Evolutionary conservation across 495 filamentous ascomycete genomes (phyloP), one percentile per base, ranked within the genome.

Genomic region (Baudoinia panamericana): DNA sequence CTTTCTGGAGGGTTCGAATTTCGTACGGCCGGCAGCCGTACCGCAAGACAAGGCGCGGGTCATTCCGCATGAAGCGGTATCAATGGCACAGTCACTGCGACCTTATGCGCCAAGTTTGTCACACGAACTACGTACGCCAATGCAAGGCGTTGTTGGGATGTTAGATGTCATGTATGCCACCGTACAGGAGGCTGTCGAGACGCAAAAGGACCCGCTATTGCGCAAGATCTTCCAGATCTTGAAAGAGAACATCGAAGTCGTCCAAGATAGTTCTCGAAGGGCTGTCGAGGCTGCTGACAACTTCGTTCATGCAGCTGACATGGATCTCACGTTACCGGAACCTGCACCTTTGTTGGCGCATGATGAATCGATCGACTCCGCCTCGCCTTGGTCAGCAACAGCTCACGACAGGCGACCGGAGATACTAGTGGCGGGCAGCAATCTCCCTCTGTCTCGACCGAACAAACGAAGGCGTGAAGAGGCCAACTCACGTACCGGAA

Each of bases 101-200:
- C 80, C 82, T 2, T 87, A 82, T 56, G 82, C 82, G 18, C 70
- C 78, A 44, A 84, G 76, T 52, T 57, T 87, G 39, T 87, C 82
- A 0, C 82, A 87, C 48, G 82, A 87, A 56, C 60, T 87, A 13
- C 68, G 82, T 41, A 87, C 82, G 8, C 82, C 82, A 1, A 87
- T 87, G 82, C 82, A 87, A 56, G 82, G 82, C 13, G 78, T 87
- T 25, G 79, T 87, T 5, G 82, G 82, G 4, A 85, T 85, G 81
- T 62, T 87, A 21, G 82, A 87, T 63, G 76, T 87, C 32, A 85
- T 87, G 81, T 76, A 84, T 53, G 76, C 79, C 8, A 84, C 76
- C 2, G 76, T 85, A 6, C 64, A 80, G 23, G 81, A 87, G 51
- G 77, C 76, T 4, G 69, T 76, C 20, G 71, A 74, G 44, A 63